Percentiles rank a stretch among this genome's conserved stretches.
These are phyloP conservation scores for Pterulicium gracile DNA, from an alignment of 1,284 basidiomycete genomes.

Conservation along the genomic window DNA sequence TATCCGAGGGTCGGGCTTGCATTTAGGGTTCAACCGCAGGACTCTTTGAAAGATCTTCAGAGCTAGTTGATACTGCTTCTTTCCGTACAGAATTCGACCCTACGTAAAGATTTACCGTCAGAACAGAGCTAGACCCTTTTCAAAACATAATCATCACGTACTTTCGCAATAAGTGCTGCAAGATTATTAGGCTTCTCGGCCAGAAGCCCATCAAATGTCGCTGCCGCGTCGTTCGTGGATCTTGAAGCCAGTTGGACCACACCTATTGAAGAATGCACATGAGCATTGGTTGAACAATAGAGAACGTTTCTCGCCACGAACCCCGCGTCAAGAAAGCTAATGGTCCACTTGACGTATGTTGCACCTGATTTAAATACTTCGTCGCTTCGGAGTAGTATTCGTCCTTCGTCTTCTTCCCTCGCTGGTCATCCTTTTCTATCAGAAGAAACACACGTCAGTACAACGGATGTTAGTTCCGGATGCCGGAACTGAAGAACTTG, in stretches of 20 bases:
- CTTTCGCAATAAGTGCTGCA: conserved; percentile 72
- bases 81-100: conserved; percentile 77
- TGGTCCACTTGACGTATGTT: conserved; percentile 36
- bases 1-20: conserved; percentile 83
- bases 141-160: conserved; percentile 15
- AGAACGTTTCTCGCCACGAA: conserved; percentile 19
- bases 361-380: conserved; percentile 51
- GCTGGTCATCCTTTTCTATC: conserved; percentile 61
- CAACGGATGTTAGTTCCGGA: too few species aligned
- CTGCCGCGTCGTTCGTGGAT: conserved; percentile 68
- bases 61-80: conserved; percentile 67
- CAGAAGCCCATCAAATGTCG: conserved; percentile 78
- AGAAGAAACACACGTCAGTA: too few species aligned
- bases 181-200: conserved; percentile 72
- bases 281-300: conserved; percentile 10
- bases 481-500: too few species aligned
- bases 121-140: not conserved
- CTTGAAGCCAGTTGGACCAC: conserved; percentile 75
- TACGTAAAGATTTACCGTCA: conserved; percentile 20
- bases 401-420: conserved; percentile 52
- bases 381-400: conserved; percentile 63
- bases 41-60: conserved; percentile 80
- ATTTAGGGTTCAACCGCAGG: conserved; percentile 64
- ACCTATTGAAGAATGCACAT: conserved; percentile 34
- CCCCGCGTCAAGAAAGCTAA: conserved; percentile 62